phyloP scores from a whole-genome alignment of 768 basidiomycete species.

The Hygrophorus pudorinus region DNA sequence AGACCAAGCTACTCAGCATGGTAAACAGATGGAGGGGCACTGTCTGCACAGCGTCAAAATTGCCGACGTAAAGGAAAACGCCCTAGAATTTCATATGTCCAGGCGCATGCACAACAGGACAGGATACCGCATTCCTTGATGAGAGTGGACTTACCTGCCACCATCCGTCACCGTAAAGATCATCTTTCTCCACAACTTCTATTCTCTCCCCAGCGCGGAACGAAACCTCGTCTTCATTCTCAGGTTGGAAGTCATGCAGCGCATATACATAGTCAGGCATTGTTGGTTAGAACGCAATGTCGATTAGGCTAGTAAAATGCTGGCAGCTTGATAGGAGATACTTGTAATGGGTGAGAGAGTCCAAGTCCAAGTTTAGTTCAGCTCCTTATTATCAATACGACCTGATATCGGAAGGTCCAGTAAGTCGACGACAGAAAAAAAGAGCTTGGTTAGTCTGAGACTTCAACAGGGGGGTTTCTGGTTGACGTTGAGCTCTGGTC shows the following conservation, averaged over 20 bases:
- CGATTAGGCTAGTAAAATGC: background rate
- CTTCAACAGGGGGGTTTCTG: no score
- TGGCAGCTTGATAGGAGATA: background rate
- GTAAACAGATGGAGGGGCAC: no score
- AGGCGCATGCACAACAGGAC: background rate
- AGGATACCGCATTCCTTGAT: background rate
- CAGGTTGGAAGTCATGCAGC: constrained; percentile 79
- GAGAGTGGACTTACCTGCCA: constrained; percentile 46
- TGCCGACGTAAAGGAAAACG: no score
- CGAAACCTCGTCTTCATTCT: constrained; percentile 88
- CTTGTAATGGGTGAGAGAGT: background rate
- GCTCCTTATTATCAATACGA: no score
- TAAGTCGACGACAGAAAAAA: background rate
- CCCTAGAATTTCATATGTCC: background rate
- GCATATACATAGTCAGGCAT: constrained; percentile 86
- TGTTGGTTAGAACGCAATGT: background rate
- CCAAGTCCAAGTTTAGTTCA: no score
- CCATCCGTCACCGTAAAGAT: constrained; percentile 92
- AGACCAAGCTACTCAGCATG: no score
- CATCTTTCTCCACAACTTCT: constrained; percentile 88
- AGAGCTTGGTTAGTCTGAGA: no score
- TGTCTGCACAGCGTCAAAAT: no score
- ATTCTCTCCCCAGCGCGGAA: constrained; percentile 83
- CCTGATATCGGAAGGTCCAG: constrained; percentile 4
- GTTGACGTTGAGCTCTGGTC: no score